Evolutionary conservation across 306 rosid species (phyloP).

Genomic region (Astragalus glycyphyllos): DNA sequence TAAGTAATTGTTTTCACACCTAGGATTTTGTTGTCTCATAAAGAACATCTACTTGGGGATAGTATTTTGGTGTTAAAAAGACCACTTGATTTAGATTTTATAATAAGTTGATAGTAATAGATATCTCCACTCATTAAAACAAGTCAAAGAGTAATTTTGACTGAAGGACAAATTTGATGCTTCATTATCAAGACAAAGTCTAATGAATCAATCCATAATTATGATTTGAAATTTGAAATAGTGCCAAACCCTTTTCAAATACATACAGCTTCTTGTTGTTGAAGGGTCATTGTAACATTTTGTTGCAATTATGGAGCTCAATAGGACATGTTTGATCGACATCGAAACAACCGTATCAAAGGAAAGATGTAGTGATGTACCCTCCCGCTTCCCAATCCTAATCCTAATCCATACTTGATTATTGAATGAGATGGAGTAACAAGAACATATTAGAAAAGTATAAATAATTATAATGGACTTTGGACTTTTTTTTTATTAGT

Average conservation of each 20-base stretch:
- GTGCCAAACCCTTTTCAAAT: neutral
- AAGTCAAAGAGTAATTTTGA: no score
- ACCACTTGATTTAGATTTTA: neutral
- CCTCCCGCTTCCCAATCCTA: neutral
- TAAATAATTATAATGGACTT: no score
- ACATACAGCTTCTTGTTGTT: slow-evolving; percentile 4
- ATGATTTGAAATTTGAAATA: neutral
- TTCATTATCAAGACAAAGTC: slow-evolving; percentile 1
- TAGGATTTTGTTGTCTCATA: neutral
- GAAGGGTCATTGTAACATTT: slow-evolving; percentile 22
- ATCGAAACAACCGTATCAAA: neutral
- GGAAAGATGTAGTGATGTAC: neutral
- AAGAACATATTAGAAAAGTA: no score
- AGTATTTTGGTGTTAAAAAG: neutral
- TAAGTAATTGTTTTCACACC: slow-evolving; percentile 26
- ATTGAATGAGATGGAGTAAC: no score
- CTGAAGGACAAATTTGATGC: slow-evolving; percentile 18
- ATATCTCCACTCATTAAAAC: no score
- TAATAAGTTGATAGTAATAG: neutral
- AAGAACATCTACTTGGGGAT: neutral
- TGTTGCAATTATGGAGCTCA: slow-evolving; percentile 29
- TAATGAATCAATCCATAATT: slow-evolving; percentile 29
- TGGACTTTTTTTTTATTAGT: no score
- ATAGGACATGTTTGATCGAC: neutral
- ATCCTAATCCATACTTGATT: neutral